phyloP scores from a whole-genome alignment of 2,329 filamentous ascomycete species.

The Botrytis fabae region DNA sequence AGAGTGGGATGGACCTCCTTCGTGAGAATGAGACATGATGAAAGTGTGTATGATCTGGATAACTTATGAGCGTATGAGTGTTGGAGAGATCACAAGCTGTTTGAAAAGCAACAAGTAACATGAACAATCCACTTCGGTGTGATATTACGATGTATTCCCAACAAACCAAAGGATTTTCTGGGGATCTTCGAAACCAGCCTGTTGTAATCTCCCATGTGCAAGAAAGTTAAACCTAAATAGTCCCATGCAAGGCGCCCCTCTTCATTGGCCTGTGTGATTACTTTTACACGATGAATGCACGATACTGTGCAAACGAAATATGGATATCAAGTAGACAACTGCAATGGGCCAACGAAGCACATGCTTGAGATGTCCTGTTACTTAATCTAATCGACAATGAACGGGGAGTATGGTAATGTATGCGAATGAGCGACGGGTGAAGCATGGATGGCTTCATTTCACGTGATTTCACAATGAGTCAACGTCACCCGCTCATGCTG shows the following conservation, averaged over 20 bases:
- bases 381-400: background rate
- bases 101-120: background rate
- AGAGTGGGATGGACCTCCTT: conserved; percentile 53
- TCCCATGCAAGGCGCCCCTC: background rate
- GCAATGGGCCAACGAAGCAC: background rate
- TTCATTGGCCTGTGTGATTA: conserved; percentile 13
- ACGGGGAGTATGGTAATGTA: background rate
- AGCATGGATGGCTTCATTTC: background rate
- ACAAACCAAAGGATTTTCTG: background rate
- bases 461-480: conserved; percentile 15
- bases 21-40: conserved; percentile 34
- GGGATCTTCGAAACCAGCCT: background rate
- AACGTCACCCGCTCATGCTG: background rate
- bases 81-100: background rate
- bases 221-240: background rate
- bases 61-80: background rate
- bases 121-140: background rate
- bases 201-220: background rate
- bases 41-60: background rate
- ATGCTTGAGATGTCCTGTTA: background rate
- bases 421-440: background rate
- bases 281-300: background rate
- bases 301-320: background rate
- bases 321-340: background rate
- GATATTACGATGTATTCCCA: background rate